A percentile compares a stretch with the other conserved stretches of the same genome.
These are phyloP conservation scores for Aureobasidium musti DNA, from an alignment of 2,329 filamentous ascomycete genomes.

Conservation along the genomic window DNA sequence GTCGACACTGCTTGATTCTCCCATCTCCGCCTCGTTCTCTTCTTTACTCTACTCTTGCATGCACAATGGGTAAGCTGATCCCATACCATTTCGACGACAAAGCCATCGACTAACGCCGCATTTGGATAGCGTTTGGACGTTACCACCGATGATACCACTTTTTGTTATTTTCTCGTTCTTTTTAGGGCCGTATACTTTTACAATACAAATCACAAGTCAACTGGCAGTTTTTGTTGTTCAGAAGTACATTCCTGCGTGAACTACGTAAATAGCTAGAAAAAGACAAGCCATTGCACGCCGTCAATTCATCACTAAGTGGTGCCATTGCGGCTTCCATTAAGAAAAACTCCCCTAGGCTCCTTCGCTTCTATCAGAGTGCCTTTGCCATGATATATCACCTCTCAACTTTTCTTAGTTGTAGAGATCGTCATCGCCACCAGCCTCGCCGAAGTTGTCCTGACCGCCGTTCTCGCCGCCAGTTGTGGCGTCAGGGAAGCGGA, in stretches of 20 bases:
- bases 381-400: conserved; percentile 9
- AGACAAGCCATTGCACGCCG: conserved; percentile 27
- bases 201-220: background rate
- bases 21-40: background rate
- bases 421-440: conserved; percentile 74
- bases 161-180: background rate
- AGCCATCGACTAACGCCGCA: conserved; percentile 10
- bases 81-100: background rate
- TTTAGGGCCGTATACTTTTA: no score
- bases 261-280: conserved; percentile 25
- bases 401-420: conserved; percentile 70
- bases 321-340: conserved; percentile 26
- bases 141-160: conserved; percentile 22
- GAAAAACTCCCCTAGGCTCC: background rate
- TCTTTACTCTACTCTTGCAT: conserved; percentile 3
- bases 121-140: conserved; percentile 4
- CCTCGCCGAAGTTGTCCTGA: conserved; percentile 32
- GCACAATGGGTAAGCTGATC: background rate
- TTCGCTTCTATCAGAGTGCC: conserved; percentile 20
- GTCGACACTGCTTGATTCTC: conserved; percentile 2
- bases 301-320: conserved; percentile 13
- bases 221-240: background rate
- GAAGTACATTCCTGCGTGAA: conserved; percentile 15
- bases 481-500: conserved; percentile 76
- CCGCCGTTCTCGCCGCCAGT: conserved; percentile 30